Base-by-base conservation (phyloP, 2,329 filamentous ascomycete species). In the Hirsutella thompsonii region DNA sequence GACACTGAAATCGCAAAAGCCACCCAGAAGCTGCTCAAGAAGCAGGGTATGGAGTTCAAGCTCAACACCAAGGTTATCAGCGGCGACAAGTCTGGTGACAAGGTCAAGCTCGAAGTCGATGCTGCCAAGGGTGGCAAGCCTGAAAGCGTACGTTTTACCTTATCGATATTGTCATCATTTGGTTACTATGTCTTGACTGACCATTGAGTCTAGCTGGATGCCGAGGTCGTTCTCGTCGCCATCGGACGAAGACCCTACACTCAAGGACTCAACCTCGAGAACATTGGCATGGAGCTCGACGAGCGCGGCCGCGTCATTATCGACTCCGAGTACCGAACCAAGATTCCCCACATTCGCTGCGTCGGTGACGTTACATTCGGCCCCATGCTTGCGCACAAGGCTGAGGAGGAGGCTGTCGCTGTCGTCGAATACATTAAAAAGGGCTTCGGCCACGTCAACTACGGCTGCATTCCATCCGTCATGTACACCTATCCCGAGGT, bases 401-500 rank as follows among this genome's bases (percentile, higher is more conserved):
- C 92, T 39, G 92, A 98, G 68, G 92, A 98, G 68, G 92, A 98
- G 69, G 92, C 77, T 45, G 89, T 96, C 48, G 92, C 92, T 26
- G 90, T 82, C 43, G 74, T 96, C 47, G 92, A 98, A 68, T 96
- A 88, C 73, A 92, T 98, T 67, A 90, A 86, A 70, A 96, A 96
- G 74, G 88, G 88, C 50, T 83, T 93, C 66, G 92, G 92, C 44
- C 92, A 98, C 66, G 92, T 98, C 68, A 98, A 98, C 81, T 98
- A 98, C 69, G 86, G 79, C 56, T 86, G 83, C 63, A 98, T 98
- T 59, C 92, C 92, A 50, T 92, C 86, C 28, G 92, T 98, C 68
- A 98, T 98, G 92, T 98, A 98, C 77, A 96, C 92, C 10, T 83
- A 95, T 70, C 92, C 92, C 28, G 92, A 98, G 66, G 92, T 96